Conservation (phyloP, 768 basidiomycete genomes). For the Serendipita vermifera region DNA sequence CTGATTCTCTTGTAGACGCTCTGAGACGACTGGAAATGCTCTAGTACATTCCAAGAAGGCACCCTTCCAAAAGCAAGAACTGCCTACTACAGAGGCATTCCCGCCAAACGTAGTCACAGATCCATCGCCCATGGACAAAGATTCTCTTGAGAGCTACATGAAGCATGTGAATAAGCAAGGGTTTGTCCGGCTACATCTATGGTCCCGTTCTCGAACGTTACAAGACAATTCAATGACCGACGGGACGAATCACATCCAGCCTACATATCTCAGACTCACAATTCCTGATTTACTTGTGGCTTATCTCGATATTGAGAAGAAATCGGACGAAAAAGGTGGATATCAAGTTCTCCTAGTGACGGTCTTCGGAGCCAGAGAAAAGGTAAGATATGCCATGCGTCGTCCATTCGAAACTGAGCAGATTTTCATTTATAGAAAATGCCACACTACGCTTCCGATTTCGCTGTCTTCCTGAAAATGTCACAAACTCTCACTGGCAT, state of each 20-base stretch:
- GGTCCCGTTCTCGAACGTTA: neutral
- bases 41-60: neutral
- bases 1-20: constrained; percentile 1
- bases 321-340: constrained; percentile 20
- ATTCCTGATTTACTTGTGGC: constrained; percentile 54
- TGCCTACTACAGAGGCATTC: neutral
- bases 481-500: constrained; percentile 54
- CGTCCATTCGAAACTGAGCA: neutral
- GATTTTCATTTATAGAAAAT: constrained; percentile 33
- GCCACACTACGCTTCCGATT: constrained; percentile 58
- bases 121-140: neutral
- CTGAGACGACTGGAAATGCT: neutral
- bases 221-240: neutral
- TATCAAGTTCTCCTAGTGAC: constrained; percentile 31
- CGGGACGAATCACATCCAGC: neutral
- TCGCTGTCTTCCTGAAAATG: constrained; percentile 46
- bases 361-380: constrained; percentile 64
- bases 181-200: neutral
- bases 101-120: neutral
- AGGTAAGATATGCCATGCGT: constrained; percentile 38
- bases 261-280: constrained; percentile 35
- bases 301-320: constrained; percentile 34
- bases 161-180: neutral
- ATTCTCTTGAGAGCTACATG: neutral
- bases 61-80: neutral